Base-by-base conservation (phyloP, 768 basidiomycete species). In the Trametes meyenii region DNA sequence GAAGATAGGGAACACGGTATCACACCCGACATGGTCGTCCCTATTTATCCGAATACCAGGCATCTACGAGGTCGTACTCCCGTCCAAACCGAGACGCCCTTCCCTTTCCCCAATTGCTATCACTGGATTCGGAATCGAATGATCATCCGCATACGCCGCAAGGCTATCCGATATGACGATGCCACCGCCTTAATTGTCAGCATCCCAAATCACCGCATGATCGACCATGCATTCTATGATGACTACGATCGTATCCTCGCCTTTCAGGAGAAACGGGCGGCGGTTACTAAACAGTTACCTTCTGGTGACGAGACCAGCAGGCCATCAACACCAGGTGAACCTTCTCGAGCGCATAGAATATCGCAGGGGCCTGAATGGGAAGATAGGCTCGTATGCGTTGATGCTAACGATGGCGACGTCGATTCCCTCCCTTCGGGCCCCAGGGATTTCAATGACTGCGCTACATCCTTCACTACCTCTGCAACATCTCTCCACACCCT, bases 1-100 rank as follows among this genome's bases (percentile, higher is more conserved):
- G 51, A 16, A 3, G 45, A 38, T 12, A 23, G 24, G 8, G 24
- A 39, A 16, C 16, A 17, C 1, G 59, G 59, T 1, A 49, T 60
- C n/a, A 54, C 59, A 13, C 23, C 59, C 2, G 59, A 60, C n/a
- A 60, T 60, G 59, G 59, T 29, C 39, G 42, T 60, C 5, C 59
- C 59, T 2, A 60, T 60, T 17, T 42, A 54, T 23, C 59, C 59
- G 2, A 60, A 60, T 7, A 54, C 51, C 13, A 16, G 2, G 0
- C 52, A 55, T 55, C 52, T 53, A 5, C 1, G 13, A 0, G 39
- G 52, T 7, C 45, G 59, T 13, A 8, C 21, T 1, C 52, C 59
- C 12, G 23, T 60, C 0, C 5, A 13, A 4, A 21, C 52, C 2
- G 38, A 26, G 3, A 16, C 44, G 0, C 45, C 35, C 2, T 60